These are phyloP conservation scores for Plasmodium cynomolgi DNA, from an alignment of 169 alveolate genomes.

Conservation along the genomic window DNA sequence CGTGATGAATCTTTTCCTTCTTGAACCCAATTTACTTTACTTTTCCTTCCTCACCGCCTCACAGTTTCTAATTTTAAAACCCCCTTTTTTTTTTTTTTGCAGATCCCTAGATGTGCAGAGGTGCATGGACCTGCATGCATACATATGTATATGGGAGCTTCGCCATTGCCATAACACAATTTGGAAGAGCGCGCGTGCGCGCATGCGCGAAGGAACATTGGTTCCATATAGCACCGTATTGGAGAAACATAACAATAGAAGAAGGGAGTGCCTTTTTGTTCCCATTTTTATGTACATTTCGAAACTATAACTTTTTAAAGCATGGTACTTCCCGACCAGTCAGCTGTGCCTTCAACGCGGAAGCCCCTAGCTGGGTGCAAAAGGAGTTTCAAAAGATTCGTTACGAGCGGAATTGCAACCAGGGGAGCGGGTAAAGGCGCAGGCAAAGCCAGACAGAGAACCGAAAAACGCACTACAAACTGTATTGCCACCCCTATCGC, in stretches of 20 bases:
- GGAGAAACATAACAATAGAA: neutral
- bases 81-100: neutral
- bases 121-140: neutral
- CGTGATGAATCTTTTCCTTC: neutral
- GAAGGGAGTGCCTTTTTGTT: neutral
- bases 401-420: neutral
- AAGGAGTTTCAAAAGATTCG: neutral
- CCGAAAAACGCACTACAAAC: neutral
- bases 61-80: neutral
- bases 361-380: neutral
- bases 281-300: neutral
- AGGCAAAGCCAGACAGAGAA: neutral
- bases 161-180: neutral
- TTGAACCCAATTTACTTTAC: neutral
- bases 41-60: neutral
- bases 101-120: neutral
- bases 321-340: neutral
- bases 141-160: neutral
- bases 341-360: neutral
- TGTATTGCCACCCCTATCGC: neutral
- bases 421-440: neutral
- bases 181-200: neutral
- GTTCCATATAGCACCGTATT: neutral
- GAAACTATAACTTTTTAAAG: neutral
- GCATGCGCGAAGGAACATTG: neutral